Evolutionary conservation across 805 yeast species (phyloP), one percentile per base, ranked within the genome.

Genomic region (Lachancea dasiensis): DNA sequence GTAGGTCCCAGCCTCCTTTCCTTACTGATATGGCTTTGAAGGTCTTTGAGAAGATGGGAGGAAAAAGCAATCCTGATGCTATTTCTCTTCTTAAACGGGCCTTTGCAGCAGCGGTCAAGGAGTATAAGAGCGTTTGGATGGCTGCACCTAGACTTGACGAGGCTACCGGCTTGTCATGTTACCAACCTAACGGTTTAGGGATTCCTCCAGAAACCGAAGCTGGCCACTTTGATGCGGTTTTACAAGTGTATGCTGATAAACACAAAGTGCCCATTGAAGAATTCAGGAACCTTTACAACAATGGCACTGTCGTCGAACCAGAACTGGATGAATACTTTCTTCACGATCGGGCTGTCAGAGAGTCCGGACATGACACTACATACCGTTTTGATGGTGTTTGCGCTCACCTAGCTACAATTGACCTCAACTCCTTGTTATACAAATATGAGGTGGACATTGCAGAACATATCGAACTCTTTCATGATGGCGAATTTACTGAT

Each of bases 151-250:
- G 98, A 44, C 63, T 73, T 18, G 96, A 90, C 55, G 63, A 62
- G 10, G 65, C 50, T 9, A 77, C 96, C 0, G 95, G 95, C 0
- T 67, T 90, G 32, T 87, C 96, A 0, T 77, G 95, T 47, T 90
- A 86, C 58, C 86, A 84, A 51, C 97, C 97, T 0, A 81, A 75
- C 38, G 97, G 97, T 15, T 45, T 73, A 19, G 97, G 97, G n/a
- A 77, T 90, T 28, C 97, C 98, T 4, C 97, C 97, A 5, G 98
- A 90, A 58, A 89, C 97, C 1, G 98, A 90, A 59, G 69, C 87
- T 0, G 77, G 86, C 2, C 98, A 92, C 65, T 90, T 90, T 54
- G 74, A 76, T 47, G 70, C 81, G 2, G 72, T 87, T 9, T 65
- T 90, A 48, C 53, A 61, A 35, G 87, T 90, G 3, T 86, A 73